These are phyloP conservation scores for Haplosporangium sp. DNA, from an alignment of 371 early-diverging fungal genomes.

Conservation along the genomic window DNA sequence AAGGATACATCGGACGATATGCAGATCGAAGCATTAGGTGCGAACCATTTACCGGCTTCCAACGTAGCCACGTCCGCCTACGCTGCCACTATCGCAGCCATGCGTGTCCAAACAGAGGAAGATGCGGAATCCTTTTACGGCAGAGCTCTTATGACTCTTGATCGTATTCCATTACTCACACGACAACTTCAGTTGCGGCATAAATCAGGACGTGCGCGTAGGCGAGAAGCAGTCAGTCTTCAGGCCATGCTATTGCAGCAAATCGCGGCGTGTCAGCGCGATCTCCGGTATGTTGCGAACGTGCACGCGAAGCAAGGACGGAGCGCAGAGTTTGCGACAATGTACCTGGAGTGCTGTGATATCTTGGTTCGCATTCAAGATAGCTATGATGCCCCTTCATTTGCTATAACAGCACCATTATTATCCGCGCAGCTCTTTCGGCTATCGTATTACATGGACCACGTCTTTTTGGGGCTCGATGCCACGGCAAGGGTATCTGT, in stretches of 20 bases:
- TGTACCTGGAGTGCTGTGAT: constrained; percentile 65
- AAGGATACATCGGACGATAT: constrained; percentile 7
- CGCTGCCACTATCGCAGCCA: constrained; percentile 43
- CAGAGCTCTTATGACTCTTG: constrained; percentile 21
- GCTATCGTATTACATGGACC: constrained; percentile 70
- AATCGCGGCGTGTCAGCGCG: constrained; percentile 48
- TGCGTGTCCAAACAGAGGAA: constrained; percentile 45
- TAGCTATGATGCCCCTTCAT: constrained; percentile 57
- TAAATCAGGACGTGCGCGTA: not conserved
- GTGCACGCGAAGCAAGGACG: constrained; percentile 57
- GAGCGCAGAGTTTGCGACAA: constrained; percentile 61
- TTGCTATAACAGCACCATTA: constrained; percentile 58
- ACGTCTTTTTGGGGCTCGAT: constrained; percentile 67
- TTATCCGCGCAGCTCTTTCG: constrained; percentile 59
- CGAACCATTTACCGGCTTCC: not conserved
- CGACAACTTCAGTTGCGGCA: constrained; percentile 8
- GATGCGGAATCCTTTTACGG: constrained; percentile 51
- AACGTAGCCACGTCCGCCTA: constrained; percentile 35
- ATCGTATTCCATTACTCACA: constrained; percentile 26
- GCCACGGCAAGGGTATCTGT: constrained; percentile 57
- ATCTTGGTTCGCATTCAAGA: constrained; percentile 55
- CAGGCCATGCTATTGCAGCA: constrained; percentile 35
- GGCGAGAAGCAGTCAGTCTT: not conserved
- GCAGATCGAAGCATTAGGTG: constrained; percentile 4
- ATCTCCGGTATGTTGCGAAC: constrained; percentile 59